Percentiles rank a stretch among this genome's conserved stretches.
Evolutionary conservation across 1,284 basidiomycete species (phyloP).

Genomic region (Tylopilus microsporus): DNA sequence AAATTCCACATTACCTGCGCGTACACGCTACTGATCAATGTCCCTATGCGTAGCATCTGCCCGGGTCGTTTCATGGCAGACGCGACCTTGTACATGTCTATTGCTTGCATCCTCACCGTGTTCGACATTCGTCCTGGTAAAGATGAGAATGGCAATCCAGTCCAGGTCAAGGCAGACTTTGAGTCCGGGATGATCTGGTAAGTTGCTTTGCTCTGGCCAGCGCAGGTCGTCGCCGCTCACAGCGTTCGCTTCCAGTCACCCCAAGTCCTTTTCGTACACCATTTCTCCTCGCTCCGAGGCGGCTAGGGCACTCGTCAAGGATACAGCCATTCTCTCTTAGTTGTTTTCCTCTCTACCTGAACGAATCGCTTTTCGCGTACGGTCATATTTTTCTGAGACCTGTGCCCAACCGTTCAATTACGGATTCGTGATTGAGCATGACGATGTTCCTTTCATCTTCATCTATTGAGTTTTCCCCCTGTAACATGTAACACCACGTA

Average conservation of each 20-base stretch:
- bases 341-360: background rate
- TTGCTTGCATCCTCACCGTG: slow-evolving; percentile 46
- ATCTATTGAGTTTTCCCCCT: too few relatives aligned
- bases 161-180: slow-evolving; percentile 35
- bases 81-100: slow-evolving; percentile 46
- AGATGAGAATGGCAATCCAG: slow-evolving; percentile 33
- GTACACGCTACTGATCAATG: background rate
- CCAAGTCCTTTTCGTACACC: slow-evolving; percentile 26
- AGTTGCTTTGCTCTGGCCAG: slow-evolving; percentile 2
- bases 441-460: too few relatives aligned
- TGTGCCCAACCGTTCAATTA: too few relatives aligned
- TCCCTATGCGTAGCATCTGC: slow-evolving; percentile 35
- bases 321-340: slow-evolving; percentile 26
- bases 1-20: background rate
- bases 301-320: slow-evolving; percentile 27
- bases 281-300: slow-evolving; percentile 32
- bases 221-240: background rate
- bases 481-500: too few relatives aligned
- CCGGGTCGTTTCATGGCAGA: slow-evolving; percentile 49
- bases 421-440: too few relatives aligned
- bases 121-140: slow-evolving; percentile 38
- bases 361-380: too few relatives aligned
- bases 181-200: slow-evolving; percentile 46
- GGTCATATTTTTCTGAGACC: too few relatives aligned
- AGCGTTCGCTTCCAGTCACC: slow-evolving; percentile 20